Evolutionary conservation across 331 rosid species (phyloP).

Genomic region (Acacia concinna): DNA sequence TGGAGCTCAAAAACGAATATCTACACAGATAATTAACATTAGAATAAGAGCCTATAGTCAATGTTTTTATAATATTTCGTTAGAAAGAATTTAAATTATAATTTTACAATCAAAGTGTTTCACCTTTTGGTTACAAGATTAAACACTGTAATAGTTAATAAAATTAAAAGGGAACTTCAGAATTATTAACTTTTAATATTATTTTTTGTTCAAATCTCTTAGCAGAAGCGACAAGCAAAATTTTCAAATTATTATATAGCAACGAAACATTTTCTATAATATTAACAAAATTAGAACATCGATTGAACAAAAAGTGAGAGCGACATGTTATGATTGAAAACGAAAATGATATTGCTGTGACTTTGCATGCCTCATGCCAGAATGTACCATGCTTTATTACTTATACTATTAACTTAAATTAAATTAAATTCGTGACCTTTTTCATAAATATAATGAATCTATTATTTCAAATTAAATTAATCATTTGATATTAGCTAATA

Average conservation of each 20-base stretch:
- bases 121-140: not conserved
- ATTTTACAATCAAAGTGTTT: not conserved
- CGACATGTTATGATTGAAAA: not conserved
- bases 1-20: not conserved
- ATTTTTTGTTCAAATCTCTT: not conserved
- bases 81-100: not conserved
- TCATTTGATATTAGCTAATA: not conserved
- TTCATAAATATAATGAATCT: not conserved
- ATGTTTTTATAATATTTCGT: not conserved
- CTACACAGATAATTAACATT: not conserved
- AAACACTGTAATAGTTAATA: not conserved
- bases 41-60: not conserved
- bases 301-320: not conserved
- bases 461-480: not conserved
- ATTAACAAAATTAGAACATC: not conserved
- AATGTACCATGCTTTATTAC: not conserved
- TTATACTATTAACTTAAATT: not conserved
- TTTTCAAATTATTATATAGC: too few species aligned
- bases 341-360: not conserved
- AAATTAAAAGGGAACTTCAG: not conserved
- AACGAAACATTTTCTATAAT: not conserved
- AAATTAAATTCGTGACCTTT: not conserved
- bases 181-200: not conserved
- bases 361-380: not conserved
- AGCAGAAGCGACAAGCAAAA: not conserved